These are phyloP conservation scores for Cornus florida DNA, from an alignment of 148 eudicot genomes.

Conservation along the genomic window DNA sequence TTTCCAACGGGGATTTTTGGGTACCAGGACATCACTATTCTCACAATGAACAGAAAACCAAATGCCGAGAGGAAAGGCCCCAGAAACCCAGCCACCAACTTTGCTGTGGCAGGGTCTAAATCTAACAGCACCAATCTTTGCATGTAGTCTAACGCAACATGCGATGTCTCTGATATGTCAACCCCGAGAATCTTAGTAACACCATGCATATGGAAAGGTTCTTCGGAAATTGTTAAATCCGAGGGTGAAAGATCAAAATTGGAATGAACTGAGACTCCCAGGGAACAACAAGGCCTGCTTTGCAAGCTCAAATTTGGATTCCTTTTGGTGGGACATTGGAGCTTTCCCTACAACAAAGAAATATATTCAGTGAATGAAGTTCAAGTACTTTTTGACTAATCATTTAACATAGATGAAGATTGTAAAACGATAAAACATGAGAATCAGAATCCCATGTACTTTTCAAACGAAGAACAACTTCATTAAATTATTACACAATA, in stretches of 20 bases:
- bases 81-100: slow-evolving; percentile 51
- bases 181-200: slow-evolving; percentile 1
- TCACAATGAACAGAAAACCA: slow-evolving; percentile 68
- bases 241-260: slow-evolving; percentile 20
- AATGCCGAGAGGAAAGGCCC: slow-evolving; percentile 90
- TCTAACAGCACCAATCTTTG: slow-evolving; percentile 46
- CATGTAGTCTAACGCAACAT: slow-evolving; percentile 20
- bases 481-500: no score
- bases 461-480: no score
- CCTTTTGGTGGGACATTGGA: slow-evolving; percentile 25
- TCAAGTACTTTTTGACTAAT: background rate
- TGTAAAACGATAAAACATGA: no score
- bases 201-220: slow-evolving; percentile 1
- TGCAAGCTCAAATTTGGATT: slow-evolving; percentile 6
- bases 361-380: background rate
- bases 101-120: slow-evolving; percentile 86
- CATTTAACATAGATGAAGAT: no score
- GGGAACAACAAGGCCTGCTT: slow-evolving; percentile 27
- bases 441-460: no score
- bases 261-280: slow-evolving; percentile 19
- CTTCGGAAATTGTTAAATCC: slow-evolving; percentile 14
- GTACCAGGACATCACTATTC: slow-evolving; percentile 99
- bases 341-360: slow-evolving; percentile 29
- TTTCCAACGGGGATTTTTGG: slow-evolving; percentile 88
- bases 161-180: slow-evolving; percentile 11